Conservation (phyloP, 2,329 filamentous ascomycete species). For the Fusarium brevicatenulatum region DNA sequence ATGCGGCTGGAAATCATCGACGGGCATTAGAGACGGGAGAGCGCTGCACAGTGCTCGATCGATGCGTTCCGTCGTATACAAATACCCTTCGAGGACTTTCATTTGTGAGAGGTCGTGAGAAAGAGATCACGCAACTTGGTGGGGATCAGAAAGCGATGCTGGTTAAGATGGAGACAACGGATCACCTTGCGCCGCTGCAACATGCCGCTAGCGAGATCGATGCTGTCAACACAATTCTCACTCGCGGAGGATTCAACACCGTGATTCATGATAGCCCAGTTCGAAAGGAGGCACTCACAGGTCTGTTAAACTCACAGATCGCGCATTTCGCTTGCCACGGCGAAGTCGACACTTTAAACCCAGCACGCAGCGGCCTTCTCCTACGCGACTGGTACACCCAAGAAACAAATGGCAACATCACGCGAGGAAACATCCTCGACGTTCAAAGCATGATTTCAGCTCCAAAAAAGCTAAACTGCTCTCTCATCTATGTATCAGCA, state of each 20-base stretch:
- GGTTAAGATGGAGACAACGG: background rate
- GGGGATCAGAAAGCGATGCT: background rate
- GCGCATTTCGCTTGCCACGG: background rate
- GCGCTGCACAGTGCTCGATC: background rate
- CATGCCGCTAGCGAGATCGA: background rate
- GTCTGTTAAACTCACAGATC: background rate
- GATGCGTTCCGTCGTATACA: background rate
- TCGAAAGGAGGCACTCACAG: background rate
- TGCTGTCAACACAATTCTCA: background rate
- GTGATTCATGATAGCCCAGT: background rate
- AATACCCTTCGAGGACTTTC: background rate
- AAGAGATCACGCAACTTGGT: accelerated
- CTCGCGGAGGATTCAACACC: background rate
- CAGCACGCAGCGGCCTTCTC: background rate
- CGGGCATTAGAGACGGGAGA: background rate
- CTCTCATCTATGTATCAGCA: background rate
- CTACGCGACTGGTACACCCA: background rate
- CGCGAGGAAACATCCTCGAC: background rate
- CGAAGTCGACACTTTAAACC: background rate
- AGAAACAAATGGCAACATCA: background rate
- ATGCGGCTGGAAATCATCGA: background rate
- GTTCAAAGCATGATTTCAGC: background rate
- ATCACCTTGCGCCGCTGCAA: background rate
- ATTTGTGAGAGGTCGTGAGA: background rate
- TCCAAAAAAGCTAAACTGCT: background rate